A percentile compares a stretch with the other conserved stretches of the same genome.
Evolutionary conservation across 2,329 filamentous ascomycete genomes (phyloP).

Genomic region (Aspergillus latus): DNA sequence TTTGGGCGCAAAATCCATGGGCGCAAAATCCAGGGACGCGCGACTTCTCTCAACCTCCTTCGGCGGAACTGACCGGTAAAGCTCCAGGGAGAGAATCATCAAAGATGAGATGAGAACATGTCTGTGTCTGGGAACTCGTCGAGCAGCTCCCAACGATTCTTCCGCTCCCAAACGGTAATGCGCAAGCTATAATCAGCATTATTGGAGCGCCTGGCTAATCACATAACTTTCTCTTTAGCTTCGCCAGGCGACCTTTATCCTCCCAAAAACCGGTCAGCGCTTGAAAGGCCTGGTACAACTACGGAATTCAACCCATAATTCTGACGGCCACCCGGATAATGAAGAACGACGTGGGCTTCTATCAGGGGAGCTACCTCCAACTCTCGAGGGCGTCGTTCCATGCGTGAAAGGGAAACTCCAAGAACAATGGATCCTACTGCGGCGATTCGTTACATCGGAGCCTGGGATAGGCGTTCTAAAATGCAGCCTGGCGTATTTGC

Average conservation of each 20-base stretch:
- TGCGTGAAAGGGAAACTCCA: conserved; percentile 31
- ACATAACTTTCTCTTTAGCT: conserved; percentile 51
- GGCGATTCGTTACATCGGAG: conserved; percentile 67
- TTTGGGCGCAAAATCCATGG: background rate
- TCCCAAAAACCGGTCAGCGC: conserved; percentile 82
- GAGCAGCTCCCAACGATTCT: conserved; percentile 32
- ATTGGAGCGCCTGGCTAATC: conserved; percentile 2
- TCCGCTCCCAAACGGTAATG: conserved; percentile 37
- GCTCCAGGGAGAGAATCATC: conserved; percentile 2
- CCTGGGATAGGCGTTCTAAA: conserved; percentile 81
- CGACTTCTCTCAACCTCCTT: background rate
- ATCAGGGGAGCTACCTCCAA: conserved; percentile 23
- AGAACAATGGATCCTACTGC: conserved; percentile 43
- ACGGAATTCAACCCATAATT: conserved; percentile 51
- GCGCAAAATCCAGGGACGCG: background rate
- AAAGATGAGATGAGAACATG: conserved; percentile 30
- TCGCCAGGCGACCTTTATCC: conserved; percentile 81
- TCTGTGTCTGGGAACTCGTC: conserved; percentile 30
- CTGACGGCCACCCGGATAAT: conserved; percentile 25
- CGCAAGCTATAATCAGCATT: background rate
- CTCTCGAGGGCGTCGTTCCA: conserved; percentile 17
- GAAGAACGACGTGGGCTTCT: conserved; percentile 42
- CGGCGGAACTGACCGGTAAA: background rate
- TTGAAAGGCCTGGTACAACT: conserved; percentile 77
- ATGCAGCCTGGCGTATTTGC: conserved; percentile 83